Conservation (phyloP, 768 basidiomycete species). For the Leccinum subtestaceum region DNA sequence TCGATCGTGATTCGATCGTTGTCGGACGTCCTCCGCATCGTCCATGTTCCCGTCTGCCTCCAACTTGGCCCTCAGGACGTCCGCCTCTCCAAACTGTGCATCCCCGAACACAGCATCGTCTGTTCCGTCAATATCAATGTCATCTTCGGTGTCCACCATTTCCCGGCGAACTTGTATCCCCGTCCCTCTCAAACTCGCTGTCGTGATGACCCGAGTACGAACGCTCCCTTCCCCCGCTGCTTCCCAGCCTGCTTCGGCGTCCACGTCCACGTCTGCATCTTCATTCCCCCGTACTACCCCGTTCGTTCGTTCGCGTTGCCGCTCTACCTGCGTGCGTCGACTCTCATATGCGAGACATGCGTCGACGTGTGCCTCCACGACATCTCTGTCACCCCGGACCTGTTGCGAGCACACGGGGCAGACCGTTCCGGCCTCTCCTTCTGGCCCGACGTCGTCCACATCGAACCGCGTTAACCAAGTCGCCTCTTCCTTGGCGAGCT, state of each 20-base stretch:
- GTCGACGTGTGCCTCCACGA: conserved; percentile 79
- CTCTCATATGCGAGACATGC: conserved; percentile 65
- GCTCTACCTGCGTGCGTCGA: conserved; percentile 36
- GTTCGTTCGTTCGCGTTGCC: conserved; percentile 21
- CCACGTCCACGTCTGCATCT: conserved; percentile 31
- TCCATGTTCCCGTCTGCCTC: conserved; percentile 33
- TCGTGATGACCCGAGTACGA: conserved; percentile 37
- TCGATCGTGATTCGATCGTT: conserved; percentile 24
- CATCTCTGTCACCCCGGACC: conserved; percentile 66
- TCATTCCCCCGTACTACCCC: conserved; percentile 34
- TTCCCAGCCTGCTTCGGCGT: conserved; percentile 37
- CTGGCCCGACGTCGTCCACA: conserved; percentile 34
- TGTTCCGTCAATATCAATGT: conserved; percentile 78
- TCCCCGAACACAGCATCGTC: conserved; percentile 65
- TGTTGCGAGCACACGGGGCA: conserved; percentile 68
- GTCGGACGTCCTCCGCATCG: background rate
- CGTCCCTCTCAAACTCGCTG: conserved; percentile 46
- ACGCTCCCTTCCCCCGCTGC: conserved; percentile 40
- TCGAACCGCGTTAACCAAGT: conserved; percentile 20
- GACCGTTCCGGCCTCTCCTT: conserved; percentile 39
- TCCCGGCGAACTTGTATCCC: conserved; percentile 66
- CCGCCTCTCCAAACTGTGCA: conserved; percentile 73
- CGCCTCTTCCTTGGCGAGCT: conserved; percentile 62
- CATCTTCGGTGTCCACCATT: conserved; percentile 71
- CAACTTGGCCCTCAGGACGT: conserved; percentile 45